These are phyloP conservation scores for Akanthomyces lecanii DNA, from an alignment of 2,329 filamentous ascomycete genomes.

Conservation along the genomic window DNA sequence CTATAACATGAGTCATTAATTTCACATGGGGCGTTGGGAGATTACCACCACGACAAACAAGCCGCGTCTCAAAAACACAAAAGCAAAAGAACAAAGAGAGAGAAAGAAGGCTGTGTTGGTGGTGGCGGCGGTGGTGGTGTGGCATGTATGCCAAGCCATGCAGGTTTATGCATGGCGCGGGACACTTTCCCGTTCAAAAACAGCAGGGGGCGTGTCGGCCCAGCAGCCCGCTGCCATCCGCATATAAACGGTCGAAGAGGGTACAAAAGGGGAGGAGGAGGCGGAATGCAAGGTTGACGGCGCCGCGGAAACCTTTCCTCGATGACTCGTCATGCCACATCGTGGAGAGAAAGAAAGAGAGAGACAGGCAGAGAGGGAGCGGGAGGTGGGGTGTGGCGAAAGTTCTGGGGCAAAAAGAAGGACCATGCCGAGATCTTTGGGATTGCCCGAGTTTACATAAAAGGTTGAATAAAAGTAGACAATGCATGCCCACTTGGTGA, in stretches of 20 bases:
- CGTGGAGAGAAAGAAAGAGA: neutral
- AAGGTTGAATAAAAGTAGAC: neutral
- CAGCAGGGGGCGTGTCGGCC: neutral
- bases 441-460: neutral
- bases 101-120: neutral
- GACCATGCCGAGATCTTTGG: neutral
- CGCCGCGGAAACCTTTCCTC: conserved; percentile 2
- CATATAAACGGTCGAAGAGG: conserved; percentile 5
- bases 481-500: neutral
- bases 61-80: neutral
- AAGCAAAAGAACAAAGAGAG: neutral
- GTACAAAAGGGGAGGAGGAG: neutral
- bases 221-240: conserved; percentile 9
- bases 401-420: neutral
- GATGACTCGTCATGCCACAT: neutral
- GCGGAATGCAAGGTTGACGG: neutral
- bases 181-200: neutral
- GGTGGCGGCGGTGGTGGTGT: neutral
- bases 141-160: conserved; percentile 7
- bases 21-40: neutral
- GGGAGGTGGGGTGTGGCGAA: neutral
- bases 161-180: neutral
- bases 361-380: no score
- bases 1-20: neutral
- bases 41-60: neutral